Base-by-base conservation (phyloP, 169 alveolate genomes). In the Theileria equi region DNA sequence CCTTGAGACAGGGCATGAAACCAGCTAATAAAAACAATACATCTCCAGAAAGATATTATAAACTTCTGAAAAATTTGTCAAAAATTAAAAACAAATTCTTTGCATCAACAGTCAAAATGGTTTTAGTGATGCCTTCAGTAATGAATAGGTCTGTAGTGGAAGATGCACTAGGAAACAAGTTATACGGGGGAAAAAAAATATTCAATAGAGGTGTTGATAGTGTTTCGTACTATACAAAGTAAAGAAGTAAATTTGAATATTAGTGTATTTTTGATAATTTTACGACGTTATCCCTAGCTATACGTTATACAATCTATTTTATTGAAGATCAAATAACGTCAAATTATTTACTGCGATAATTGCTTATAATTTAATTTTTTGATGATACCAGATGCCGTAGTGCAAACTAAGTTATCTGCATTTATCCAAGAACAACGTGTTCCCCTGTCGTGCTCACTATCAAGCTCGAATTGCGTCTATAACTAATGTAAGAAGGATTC, bases 331-430 rank as follows among this genome's bases (percentile, higher is more conserved):
- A 10, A 13, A 36, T 10, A 36, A 36, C 10, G 13, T 36, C 19
- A 36, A 36, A 13, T 13, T 36, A 8, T 19, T 36, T 59, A n/a
- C 29, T n/a, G 47, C 13, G 21, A 23, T 7, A 71, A 53, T 61
- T 71, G 76, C 47, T 23, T 63, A 43, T 60, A 74, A 2, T 6
- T 32, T 17, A 65, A 44, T 48, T 62, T 17, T 8, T 52, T 58
- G 17, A 74, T 38, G 28, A 32, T 31, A 3, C 84, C 84, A 6
- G 80, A 23, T 6, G 84, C 84, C 49, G 84, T 74, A 65, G 80
- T 53, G 52, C 66, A 74, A 10, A 65, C 35, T n/a, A 74, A n/a
- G 2, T 52, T 66, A 25, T 74, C 63, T 17, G 63, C 29, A 23
- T 60, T 28, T 3, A 34, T 53, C 84, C 84, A 74, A 31, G 35